Base-by-base conservation (phyloP, 2,329 filamentous ascomycete species). In the Polytolypa hystricis region DNA sequence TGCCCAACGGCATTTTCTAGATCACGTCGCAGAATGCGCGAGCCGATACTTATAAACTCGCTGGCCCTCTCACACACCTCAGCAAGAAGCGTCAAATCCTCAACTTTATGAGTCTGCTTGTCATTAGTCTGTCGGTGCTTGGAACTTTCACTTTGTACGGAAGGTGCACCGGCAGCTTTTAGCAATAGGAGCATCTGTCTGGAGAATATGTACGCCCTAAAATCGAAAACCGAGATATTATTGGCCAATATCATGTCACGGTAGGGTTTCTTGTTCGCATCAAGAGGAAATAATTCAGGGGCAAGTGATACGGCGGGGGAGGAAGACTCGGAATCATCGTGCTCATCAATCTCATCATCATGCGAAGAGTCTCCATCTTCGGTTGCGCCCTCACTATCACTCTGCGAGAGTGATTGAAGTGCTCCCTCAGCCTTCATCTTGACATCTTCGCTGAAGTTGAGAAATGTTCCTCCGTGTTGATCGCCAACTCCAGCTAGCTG, bases 191-290 rank as follows among this genome's bases (percentile, higher is more conserved):
- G 74, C 43, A 94, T 76, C 51, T 98, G 89, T 16, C 91, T 75
- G 3, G 85, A 79, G 57, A 96, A 98, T 9, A 98, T 78, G 56
- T 98, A 98, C 48, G 82, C 84, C 33, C 84, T 73, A 56, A 98
- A 96, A 57, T 98, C 91, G 53, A 96, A 95, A 2, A 94, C 70
- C 0, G 91, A 98, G 23, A 98, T 93, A 46, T 94, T 84, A 62
- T 93, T 98, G 10, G 84, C 81, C 26, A 98, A 67, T 33, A 98
- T 98, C 50, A 93, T 76, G 39, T 93, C 85, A 35, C 89, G 77
- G 54, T 96, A 98, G 1, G 83, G 73, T 56, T 94, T 94, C 48
- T 65, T 70, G 44, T 76, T 77, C 1, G 71, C 69, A 7, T 62
- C 55, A n/a, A 68, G 55, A 12, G 64, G 63, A 33, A 57, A 65